These are phyloP conservation scores for Niveomyces coronatus DNA, from an alignment of 2,329 filamentous ascomycete species.

Conservation along the genomic window DNA sequence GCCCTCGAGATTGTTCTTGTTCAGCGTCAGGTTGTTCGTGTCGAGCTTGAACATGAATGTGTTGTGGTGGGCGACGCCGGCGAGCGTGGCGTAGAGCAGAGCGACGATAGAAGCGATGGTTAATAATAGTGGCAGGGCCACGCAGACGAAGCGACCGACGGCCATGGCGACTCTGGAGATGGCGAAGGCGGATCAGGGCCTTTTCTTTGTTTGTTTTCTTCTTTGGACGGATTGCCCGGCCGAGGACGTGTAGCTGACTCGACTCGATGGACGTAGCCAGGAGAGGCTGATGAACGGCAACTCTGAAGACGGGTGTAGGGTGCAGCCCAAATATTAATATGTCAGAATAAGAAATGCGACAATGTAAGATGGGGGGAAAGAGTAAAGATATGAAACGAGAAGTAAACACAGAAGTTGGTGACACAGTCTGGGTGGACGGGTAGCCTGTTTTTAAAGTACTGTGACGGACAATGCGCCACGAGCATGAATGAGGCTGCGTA, in stretches of 20 bases:
- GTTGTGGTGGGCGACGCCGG: slow-evolving; percentile 44
- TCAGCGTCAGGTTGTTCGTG: slow-evolving; percentile 47
- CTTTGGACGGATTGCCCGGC: not conserved
- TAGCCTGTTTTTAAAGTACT: too few species aligned
- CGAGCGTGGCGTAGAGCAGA: slow-evolving; percentile 46
- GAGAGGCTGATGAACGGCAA: too few species aligned
- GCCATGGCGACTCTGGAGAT: slow-evolving; percentile 34
- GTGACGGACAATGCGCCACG: too few species aligned
- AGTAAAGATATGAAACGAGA: too few species aligned
- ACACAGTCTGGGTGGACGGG: too few species aligned
- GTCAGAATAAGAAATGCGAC: too few species aligned
- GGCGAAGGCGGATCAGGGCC: not conserved
- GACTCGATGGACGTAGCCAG: too few species aligned
- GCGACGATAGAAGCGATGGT: slow-evolving; percentile 69
- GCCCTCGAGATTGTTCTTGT: slow-evolving; percentile 21
- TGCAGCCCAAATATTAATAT: too few species aligned
- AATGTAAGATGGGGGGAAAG: too few species aligned
- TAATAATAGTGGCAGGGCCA: slow-evolving; percentile 75
- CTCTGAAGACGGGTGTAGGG: too few species aligned
- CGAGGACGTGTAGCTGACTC: not conserved
- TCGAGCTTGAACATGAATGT: slow-evolving; percentile 53
- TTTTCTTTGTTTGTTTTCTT: not conserved
- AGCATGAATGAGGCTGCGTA: too few species aligned
- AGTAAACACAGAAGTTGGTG: too few species aligned
- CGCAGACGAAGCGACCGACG: slow-evolving; percentile 72